Evolutionary conservation across 2,329 filamentous ascomycete species (phyloP).

Genomic region (Botrytis medusae): DNA sequence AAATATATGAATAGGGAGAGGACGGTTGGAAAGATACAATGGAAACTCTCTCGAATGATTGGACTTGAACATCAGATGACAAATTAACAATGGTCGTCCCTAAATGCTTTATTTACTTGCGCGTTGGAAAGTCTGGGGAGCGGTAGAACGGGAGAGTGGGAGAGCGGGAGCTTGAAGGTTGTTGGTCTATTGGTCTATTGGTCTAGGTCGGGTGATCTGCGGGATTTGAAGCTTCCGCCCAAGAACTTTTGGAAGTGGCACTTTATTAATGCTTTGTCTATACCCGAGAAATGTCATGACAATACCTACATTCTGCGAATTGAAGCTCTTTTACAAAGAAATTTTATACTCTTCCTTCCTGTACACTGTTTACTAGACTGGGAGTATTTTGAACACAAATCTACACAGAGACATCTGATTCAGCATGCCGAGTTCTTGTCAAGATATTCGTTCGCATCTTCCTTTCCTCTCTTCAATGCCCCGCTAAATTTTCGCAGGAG

Average conservation of each 20-base stretch:
- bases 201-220: constrained; percentile 7
- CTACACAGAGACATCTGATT: not conserved
- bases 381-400: not conserved
- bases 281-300: not conserved
- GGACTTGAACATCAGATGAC: not conserved
- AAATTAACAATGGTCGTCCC: not conserved
- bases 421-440: constrained; percentile 88
- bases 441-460: constrained; percentile 75
- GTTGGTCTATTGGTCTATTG: too few species aligned
- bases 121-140: constrained; percentile 1
- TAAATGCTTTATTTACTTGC: not conserved
- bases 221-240: not conserved
- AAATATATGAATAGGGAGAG: not conserved
- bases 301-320: not conserved
- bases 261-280: not conserved
- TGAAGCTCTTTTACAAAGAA: not conserved
- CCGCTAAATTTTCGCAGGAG: constrained; percentile 57
- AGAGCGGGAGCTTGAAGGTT: not conserved
- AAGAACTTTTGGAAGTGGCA: not conserved
- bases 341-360: not conserved
- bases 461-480: constrained; percentile 12
- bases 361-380: not conserved
- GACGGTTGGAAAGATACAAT: not conserved
- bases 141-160: not conserved
- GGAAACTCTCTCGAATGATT: not conserved